Evolutionary conservation across 2,329 filamentous ascomycete species (phyloP), one percentile per base, ranked within the genome.

Genomic region (Fusarium sublunatum): DNA sequence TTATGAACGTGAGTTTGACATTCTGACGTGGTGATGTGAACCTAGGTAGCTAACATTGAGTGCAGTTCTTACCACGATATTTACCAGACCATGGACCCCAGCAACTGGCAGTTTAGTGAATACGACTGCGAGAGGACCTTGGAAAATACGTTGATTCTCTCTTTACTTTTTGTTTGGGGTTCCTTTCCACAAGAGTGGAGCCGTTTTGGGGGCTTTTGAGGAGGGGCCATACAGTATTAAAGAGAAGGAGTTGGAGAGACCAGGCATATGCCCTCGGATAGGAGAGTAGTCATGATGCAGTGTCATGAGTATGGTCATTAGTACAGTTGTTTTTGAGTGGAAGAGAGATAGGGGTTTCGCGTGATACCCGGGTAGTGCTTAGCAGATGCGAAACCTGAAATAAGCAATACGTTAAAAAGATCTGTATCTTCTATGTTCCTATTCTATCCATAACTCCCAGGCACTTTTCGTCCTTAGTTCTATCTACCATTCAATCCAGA

Each of bases 1-100:
- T 97, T 73, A 94, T 98, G 82, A 97, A 97, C 80, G 95, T 97
- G 77, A 89, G 93, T 89, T 31, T 50, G 25, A 19, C 43, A 32
- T 19, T 28, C 36, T 35, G 7, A 6, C 10, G 32, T 6, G 15
- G 7, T 11, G 11, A 9, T 6, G 9, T 45, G 10, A 19, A 6
- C 13, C 13, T 6, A 12, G 6, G 2, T 19, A 43, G 11, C 41
- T 52, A 46, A 63, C 61, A 15, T 36, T 11, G 43, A 5, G 13
- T 35, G 4, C 58, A 87, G 85, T 87, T 87, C 68, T 72, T 87
- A 52, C 85, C 85, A 43, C 83, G 85, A 71, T 87, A 86, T 66
- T 83, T 84, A 66, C 83, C 83, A 40, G 83, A 84, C 61, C 82
- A 86, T 66, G 83, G 86, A 56, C 79, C 81, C 24, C 79, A 82